Percentiles rank a stretch among this genome's conserved stretches.
phyloP scores from a whole-genome alignment of 192 early-diverging fungal species.

The Gonapodya sp. region DNA sequence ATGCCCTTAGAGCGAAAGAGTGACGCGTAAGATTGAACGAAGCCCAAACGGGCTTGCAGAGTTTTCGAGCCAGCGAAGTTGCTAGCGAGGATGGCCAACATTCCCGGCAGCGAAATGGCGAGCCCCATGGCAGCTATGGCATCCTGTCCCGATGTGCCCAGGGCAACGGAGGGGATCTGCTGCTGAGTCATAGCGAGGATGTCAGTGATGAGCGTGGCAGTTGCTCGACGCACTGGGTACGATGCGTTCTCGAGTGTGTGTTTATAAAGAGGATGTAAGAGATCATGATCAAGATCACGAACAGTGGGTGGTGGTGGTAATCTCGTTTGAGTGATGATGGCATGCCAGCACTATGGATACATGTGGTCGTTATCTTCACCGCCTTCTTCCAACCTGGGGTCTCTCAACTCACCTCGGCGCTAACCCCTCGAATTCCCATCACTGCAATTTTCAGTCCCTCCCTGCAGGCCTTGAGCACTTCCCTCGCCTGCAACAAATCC shows the following conservation, averaged over 20 bases:
- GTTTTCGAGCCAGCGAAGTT: constrained; percentile 50
- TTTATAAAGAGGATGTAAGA: constrained; percentile 30
- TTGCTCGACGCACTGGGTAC: constrained; percentile 33
- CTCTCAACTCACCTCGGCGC: constrained; percentile 45
- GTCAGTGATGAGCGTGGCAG: constrained; percentile 38
- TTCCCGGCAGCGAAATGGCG: constrained; percentile 48
- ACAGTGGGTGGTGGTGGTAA: constrained; percentile 31
- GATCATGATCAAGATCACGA: constrained; percentile 39
- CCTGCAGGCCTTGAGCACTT: neutral
- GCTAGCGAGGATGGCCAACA: constrained; percentile 52
- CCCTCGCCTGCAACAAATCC: neutral
- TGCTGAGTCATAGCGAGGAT: constrained; percentile 44
- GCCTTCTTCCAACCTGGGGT: neutral
- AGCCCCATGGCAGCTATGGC: constrained; percentile 14
- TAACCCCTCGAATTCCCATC: constrained; percentile 49
- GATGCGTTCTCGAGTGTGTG: constrained; percentile 39
- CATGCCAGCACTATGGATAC: constrained; percentile 35
- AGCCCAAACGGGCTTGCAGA: constrained; percentile 61
- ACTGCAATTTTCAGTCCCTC: neutral
- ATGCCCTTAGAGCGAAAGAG: constrained; percentile 63
- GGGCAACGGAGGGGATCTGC: constrained; percentile 20
- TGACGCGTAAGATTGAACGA: constrained; percentile 68
- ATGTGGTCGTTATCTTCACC: neutral
- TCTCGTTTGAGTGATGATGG: constrained; percentile 34
- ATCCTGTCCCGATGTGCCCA: constrained; percentile 21